Evolutionary conservation across 805 yeast genomes (phyloP).

Genomic region (Torulaspora indica): DNA sequence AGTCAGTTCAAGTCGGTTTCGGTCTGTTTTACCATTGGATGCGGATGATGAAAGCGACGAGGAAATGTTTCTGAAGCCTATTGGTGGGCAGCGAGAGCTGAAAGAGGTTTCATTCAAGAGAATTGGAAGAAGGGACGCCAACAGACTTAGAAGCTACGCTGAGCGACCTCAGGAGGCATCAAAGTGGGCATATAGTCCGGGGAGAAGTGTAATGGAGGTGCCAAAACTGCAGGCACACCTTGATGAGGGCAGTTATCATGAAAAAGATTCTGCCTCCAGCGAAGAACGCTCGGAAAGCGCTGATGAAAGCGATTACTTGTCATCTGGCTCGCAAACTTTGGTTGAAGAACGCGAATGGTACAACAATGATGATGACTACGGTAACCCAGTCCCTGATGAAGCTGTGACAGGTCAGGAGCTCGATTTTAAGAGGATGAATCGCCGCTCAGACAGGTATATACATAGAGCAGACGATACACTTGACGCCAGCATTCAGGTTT

Average conservation of each 20-base stretch:
- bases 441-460: background rate
- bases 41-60: slow-evolving; percentile 6
- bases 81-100: background rate
- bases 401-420: slow-evolving; percentile 7
- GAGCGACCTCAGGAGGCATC: background rate
- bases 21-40: background rate
- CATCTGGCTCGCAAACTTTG: slow-evolving; percentile 5
- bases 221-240: slow-evolving; percentile 3
- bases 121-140: slow-evolving; percentile 23
- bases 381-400: slow-evolving; percentile 17
- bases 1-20: background rate
- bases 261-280: background rate
- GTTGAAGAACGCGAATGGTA: slow-evolving; percentile 34
- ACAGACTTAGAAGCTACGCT: slow-evolving; percentile 19
- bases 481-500: slow-evolving; percentile 21
- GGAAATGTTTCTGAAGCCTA: background rate
- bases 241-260: background rate
- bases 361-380: slow-evolving; percentile 32
- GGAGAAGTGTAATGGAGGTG: background rate
- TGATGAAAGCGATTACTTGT: slow-evolving; percentile 1
- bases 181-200: background rate
- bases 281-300: slow-evolving; percentile 2
- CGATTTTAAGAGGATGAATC: slow-evolving; percentile 1
- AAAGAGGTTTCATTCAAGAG: slow-evolving; percentile 17
- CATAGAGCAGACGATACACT: background rate